These are phyloP conservation scores for Fusarium haematococcum DNA, from an alignment of 2,329 filamentous ascomycete species.

Conservation along the genomic window DNA sequence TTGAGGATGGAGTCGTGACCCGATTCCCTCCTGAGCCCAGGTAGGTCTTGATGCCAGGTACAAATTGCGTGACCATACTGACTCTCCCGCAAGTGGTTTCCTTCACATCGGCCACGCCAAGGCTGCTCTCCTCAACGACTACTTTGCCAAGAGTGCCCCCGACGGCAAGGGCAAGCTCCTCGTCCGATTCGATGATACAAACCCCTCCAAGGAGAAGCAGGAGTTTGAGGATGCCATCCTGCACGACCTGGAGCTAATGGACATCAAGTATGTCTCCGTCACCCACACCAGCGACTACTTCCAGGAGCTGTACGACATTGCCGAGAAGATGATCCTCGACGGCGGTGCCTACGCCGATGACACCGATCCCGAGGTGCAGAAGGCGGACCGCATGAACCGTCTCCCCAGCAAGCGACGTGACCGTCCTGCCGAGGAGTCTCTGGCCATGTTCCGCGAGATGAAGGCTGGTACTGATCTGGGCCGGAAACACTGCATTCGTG, in stretches of 20 bases:
- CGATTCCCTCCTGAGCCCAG: slow-evolving; percentile 95
- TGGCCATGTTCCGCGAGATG: slow-evolving; percentile 93
- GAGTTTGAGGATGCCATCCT: slow-evolving; percentile 96
- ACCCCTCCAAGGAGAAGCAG: slow-evolving; percentile 96
- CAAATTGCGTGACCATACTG: slow-evolving; percentile 21
- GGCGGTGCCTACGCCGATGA: slow-evolving; percentile 96
- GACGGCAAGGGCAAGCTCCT: slow-evolving; percentile 91
- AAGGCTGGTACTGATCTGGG: slow-evolving; percentile 85
- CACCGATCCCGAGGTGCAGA: slow-evolving; percentile 90
- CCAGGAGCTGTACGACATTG: slow-evolving; percentile 88
- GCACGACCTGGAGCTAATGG: slow-evolving; percentile 90
- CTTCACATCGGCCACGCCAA: slow-evolving; percentile 97
- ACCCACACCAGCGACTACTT: slow-evolving; percentile 98
- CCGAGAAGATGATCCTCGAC: slow-evolving; percentile 84
- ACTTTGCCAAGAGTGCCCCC: slow-evolving; percentile 95
- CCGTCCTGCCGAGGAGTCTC: slow-evolving; percentile 81
- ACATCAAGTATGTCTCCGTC: slow-evolving; percentile 86
- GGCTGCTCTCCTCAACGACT: slow-evolving; percentile 92
- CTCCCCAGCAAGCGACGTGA: slow-evolving; percentile 86
- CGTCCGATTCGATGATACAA: slow-evolving; percentile 96
- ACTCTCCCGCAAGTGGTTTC: slow-evolving; percentile 69
- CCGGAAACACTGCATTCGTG: slow-evolving; percentile 88
- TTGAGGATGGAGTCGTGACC: slow-evolving; percentile 89
- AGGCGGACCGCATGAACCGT: slow-evolving; percentile 84
- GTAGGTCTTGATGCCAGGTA: slow-evolving; percentile 58